Base-by-base conservation (phyloP, 2,329 filamentous ascomycete species). In the Amylocarpus encephaloides region DNA sequence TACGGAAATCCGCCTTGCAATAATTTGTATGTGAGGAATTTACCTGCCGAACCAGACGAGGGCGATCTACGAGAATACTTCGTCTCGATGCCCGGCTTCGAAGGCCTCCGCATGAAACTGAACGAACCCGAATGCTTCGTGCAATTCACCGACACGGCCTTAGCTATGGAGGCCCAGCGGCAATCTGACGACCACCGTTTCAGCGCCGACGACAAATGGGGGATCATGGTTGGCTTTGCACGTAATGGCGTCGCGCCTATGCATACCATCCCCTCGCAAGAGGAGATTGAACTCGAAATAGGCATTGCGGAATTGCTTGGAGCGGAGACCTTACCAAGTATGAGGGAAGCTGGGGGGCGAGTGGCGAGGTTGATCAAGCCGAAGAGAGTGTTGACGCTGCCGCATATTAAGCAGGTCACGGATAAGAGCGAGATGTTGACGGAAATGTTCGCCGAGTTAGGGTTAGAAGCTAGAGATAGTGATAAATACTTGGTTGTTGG, bases 81-180 rank as follows among this genome's bases (percentile, higher is more conserved):
- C n/a, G 39, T 29, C 15, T 15, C 18, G 26, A 19, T 48, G 42
- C 46, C 42, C 7, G 50, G 50, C 2, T 52, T 39, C 35, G 46
- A 46, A 46, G 46, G 50, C 2, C 13, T 52, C 2, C 41, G 50
- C 13, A 52, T 49, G 50, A 52, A 52, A 38, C 41, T 48, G 16
- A 52, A 45, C 30, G 41, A 46, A 11, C 50, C 41, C 19, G 50
- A 52, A 48, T 52, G 50, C 34, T 52, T 52, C 32, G 50, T 52
- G 13, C 50, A 46, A 18, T 52, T 52, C 42, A 15, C 13, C 19
- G 35, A 48, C 12, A 38, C 38, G 4, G 5, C 18, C 6, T 32
- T 33, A 6, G 50, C 50, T 34, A 38, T 34, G 11, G 18, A 46
- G 7, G 50, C 50, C 12, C 41, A 45, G 10, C 46, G 47, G 5